Evolutionary conservation across 306 rosid genomes (phyloP).

Genomic region (Sindora glabra): DNA sequence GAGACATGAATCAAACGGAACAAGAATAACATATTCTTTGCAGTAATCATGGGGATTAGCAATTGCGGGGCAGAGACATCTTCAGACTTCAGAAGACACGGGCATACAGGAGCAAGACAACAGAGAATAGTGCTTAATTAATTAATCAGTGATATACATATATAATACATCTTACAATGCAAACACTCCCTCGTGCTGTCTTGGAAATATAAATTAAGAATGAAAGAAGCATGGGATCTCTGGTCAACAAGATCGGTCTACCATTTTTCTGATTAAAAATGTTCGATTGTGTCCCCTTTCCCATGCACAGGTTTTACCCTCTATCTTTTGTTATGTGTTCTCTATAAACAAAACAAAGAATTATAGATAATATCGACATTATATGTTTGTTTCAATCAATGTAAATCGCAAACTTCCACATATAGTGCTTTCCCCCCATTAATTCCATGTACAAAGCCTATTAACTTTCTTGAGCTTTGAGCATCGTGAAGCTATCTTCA

Average conservation of each 20-base stretch:
- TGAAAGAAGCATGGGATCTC: conserved; percentile 39
- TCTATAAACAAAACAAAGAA: not conserved
- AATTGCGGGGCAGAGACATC: conserved; percentile 33
- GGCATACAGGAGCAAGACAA: conserved; percentile 61
- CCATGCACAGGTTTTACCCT: not conserved
- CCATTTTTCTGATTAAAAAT: conserved; percentile 33
- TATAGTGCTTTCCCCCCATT: conserved; percentile 26
- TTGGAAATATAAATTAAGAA: conserved; percentile 41
- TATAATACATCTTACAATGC: conserved; percentile 27
- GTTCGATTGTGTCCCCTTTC: conserved; percentile 43
- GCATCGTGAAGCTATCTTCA: not conserved
- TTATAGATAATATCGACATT: not conserved
- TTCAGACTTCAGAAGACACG: conserved; percentile 57
- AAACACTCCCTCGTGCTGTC: conserved; percentile 67
- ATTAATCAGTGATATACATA: too few relatives aligned
- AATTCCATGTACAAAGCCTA: conserved; percentile 26
- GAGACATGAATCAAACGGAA: too few relatives aligned
- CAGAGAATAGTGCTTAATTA: conserved; percentile 27
- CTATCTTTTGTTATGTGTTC: not conserved
- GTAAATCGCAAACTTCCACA: conserved; percentile 25
- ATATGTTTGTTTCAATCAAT: conserved; percentile 1
- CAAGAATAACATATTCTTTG: not conserved
- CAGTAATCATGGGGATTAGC: conserved; percentile 52
- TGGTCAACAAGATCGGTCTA: conserved; percentile 42
- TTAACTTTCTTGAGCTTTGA: not conserved